These are phyloP conservation scores for Pythium oligandrum DNA, from an alignment of 352 stramenopile genomes.

Conservation along the genomic window DNA sequence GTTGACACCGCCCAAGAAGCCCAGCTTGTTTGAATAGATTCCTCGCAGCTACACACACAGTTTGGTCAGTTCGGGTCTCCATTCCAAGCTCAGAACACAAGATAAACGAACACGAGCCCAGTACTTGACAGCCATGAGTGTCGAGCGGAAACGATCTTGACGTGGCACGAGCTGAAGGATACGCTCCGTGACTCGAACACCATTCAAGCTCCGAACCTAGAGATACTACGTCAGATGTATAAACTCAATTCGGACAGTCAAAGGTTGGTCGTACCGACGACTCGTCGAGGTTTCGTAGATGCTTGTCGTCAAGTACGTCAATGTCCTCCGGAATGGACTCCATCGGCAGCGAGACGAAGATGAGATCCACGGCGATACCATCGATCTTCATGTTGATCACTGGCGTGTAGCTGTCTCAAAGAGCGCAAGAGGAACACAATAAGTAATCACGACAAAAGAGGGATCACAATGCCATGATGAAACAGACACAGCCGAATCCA, in stretches of 20 bases:
- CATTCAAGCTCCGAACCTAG: conserved; percentile 91
- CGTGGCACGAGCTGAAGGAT: conserved; percentile 91
- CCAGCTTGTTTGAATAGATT: conserved; percentile 99
- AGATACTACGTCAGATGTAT: conserved; percentile 36
- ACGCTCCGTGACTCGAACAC: conserved; percentile 93
- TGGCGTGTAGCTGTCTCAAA: conserved; percentile 62
- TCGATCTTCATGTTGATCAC: conserved; percentile 94
- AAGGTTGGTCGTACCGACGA: conserved; percentile 25
- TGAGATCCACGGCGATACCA: conserved; percentile 89
- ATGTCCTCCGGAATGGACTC: conserved; percentile 55
- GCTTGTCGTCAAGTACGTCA: conserved; percentile 75
- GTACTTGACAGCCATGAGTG: conserved; percentile 89
- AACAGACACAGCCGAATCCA: too few relatives aligned
- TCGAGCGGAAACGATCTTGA: conserved; percentile 81
- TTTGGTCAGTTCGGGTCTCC: too few relatives aligned
- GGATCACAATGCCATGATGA: too few relatives aligned
- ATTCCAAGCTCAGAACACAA: too few relatives aligned
- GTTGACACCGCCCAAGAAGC: conserved; percentile 98
- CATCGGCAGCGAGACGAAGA: conserved; percentile 87
- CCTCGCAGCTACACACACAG: conserved; percentile 67
- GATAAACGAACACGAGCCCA: conserved; percentile 67
- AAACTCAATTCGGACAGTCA: not conserved
- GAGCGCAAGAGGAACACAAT: too few relatives aligned
- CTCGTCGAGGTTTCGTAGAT: conserved; percentile 90
- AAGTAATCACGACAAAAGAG: too few relatives aligned